Conservation (phyloP, 441 rosid genomes). For the Croton laevigatus region DNA sequence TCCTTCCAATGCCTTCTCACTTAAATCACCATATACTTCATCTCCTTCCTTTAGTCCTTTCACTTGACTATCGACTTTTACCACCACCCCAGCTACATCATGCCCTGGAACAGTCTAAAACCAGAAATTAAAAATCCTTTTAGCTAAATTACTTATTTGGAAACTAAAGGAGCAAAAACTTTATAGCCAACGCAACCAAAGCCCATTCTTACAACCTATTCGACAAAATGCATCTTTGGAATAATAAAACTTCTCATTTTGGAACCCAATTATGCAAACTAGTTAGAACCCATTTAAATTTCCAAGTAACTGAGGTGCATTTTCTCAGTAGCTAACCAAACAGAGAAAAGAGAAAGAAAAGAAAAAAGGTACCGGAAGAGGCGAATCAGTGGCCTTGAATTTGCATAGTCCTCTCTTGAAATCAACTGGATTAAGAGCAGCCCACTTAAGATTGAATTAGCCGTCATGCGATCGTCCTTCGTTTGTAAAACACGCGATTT, state of each 20-base stretch:
- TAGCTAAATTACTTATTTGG: neutral
- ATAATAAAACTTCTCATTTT: neutral
- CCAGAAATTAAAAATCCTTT: constrained; percentile 2
- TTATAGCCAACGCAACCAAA: neutral
- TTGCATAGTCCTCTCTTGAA: constrained; percentile 79
- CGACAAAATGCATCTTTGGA: no score
- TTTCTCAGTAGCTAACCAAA: constrained; percentile 14
- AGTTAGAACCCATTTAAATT: neutral
- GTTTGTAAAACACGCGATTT: no score
- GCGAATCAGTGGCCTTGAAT: constrained; percentile 88
- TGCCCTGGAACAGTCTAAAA: constrained; percentile 89
- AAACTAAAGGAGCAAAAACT: neutral
- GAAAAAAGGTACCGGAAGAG: constrained; percentile 56
- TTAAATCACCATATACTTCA: constrained; percentile 78
- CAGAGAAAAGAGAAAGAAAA: neutral
- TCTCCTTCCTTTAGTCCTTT: constrained; percentile 76
- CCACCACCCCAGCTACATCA: constrained; percentile 89
- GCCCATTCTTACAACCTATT: neutral
- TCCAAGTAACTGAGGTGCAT: neutral
- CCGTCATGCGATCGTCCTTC: no score
- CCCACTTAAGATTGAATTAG: no score
- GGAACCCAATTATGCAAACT: neutral
- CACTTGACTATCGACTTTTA: constrained; percentile 66
- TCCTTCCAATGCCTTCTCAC: constrained; percentile 88
- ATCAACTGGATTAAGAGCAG: constrained; percentile 90